These are phyloP conservation scores for Salix koriyanagi DNA, from an alignment of 345 rosid genomes.

Conservation along the genomic window DNA sequence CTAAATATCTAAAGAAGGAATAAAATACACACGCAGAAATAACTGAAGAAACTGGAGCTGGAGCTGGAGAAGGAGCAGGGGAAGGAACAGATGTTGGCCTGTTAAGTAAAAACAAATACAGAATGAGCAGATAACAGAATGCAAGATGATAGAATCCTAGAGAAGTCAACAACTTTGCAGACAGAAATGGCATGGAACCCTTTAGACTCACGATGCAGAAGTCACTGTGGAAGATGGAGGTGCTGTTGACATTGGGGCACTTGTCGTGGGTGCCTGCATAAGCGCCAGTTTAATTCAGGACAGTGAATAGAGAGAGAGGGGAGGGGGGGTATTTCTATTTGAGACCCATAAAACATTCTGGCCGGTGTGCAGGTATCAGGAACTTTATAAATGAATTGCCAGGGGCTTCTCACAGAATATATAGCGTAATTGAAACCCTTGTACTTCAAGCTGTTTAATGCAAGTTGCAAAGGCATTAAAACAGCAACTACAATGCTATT, in stretches of 20 bases:
- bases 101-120: conserved; percentile 2
- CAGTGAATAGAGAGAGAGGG: too few species aligned
- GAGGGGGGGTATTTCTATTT: background rate
- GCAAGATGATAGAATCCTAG: background rate
- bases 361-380: background rate
- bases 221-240: conserved; percentile 44
- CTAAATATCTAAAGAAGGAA: background rate
- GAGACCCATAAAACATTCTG: background rate
- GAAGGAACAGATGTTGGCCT: conserved; percentile 38
- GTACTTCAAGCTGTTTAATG: background rate
- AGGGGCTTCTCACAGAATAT: background rate
- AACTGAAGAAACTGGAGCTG: conserved; percentile 26
- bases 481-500: background rate
- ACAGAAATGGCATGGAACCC: background rate
- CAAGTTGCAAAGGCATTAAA: background rate
- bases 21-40: conserved; percentile 21
- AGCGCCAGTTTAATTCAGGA: background rate
- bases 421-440: background rate
- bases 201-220: conserved; percentile 39
- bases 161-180: background rate
- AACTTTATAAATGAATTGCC: background rate
- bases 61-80: conserved; percentile 21
- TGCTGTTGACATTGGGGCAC: conserved; percentile 31
- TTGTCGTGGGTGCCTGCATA: conserved; percentile 52
- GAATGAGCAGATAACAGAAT: background rate